Conservation (phyloP, 2,329 filamentous ascomycete species). For the Erysiphe pulchra region DNA sequence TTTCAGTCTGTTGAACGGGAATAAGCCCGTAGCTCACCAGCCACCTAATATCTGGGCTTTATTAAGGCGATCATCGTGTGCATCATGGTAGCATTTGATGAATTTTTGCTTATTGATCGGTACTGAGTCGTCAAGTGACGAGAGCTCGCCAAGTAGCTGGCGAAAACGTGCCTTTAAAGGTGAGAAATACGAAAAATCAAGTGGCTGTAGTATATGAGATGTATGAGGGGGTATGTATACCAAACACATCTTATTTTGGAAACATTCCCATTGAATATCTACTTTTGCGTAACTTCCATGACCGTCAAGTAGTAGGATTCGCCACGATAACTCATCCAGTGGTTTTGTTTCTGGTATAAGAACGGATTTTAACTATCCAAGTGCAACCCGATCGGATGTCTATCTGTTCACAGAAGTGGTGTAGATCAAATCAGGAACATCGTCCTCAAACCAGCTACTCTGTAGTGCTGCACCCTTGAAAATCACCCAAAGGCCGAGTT, state of each 20-base stretch:
- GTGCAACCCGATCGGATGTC: background rate
- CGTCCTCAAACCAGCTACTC: background rate
- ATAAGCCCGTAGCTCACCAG: background rate
- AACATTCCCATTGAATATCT: background rate
- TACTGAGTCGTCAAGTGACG: too few species aligned
- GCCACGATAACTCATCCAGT: background rate
- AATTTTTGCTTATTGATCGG: background rate
- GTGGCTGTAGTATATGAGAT: background rate
- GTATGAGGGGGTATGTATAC: background rate
- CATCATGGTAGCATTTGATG: background rate
- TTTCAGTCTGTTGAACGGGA: background rate
- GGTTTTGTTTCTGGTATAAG: background rate
- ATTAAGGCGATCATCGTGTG: background rate
- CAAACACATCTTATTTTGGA: background rate
- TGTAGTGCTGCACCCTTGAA: background rate
- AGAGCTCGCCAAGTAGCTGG: background rate
- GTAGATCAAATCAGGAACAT: background rate
- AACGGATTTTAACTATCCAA: background rate
- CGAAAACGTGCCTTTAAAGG: background rate
- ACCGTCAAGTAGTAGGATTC: slow-evolving; percentile 1
- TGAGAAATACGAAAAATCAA: background rate
- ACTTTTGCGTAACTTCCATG: background rate
- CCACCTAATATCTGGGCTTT: background rate
- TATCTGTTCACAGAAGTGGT: background rate
- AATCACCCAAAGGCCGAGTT: background rate